A percentile compares a stretch with the other conserved stretches of the same genome.
Evolutionary conservation across 2,329 filamentous ascomycete species (phyloP).

Genomic region (Hymenoscyphus albidus): DNA sequence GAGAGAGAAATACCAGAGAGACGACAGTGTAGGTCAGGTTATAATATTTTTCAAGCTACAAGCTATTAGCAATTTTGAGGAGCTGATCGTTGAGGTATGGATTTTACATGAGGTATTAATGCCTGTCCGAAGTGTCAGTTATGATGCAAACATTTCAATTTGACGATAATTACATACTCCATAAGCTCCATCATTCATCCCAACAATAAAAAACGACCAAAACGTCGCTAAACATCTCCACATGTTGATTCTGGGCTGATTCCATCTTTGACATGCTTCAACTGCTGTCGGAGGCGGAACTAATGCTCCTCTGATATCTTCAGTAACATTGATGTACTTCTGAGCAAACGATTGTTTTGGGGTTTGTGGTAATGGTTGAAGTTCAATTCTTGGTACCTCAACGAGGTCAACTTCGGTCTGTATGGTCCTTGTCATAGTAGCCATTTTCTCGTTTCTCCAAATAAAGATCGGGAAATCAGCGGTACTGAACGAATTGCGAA

Average conservation of each 20-base stretch:
- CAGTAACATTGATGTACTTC: slow-evolving; percentile 10
- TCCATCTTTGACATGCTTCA: slow-evolving; percentile 55
- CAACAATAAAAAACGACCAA: slow-evolving; percentile 61
- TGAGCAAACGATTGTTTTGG: neutral
- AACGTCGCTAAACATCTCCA: slow-evolving; percentile 57
- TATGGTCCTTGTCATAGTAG: slow-evolving; percentile 2
- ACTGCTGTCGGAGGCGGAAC: slow-evolving; percentile 18
- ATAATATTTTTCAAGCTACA: slow-evolving; percentile 59
- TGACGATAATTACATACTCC: slow-evolving; percentile 45
- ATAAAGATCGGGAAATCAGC: neutral
- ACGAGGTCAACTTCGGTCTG: slow-evolving; percentile 5
- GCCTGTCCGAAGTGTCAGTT: slow-evolving; percentile 34
- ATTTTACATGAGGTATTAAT: slow-evolving; percentile 42
- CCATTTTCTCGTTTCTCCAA: neutral
- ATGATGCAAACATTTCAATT: neutral
- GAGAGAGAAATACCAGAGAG: slow-evolving; percentile 63
- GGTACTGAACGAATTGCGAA: neutral
- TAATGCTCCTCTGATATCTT: slow-evolving; percentile 13
- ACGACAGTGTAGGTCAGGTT: slow-evolving; percentile 57
- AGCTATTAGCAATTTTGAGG: neutral
- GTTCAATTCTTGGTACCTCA: slow-evolving; percentile 2
- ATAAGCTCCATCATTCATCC: slow-evolving; percentile 64
- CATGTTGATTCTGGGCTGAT: slow-evolving; percentile 54
- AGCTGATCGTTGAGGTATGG: neutral
- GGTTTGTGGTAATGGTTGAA: neutral